Evolutionary conservation across 2,329 filamentous ascomycete species (phyloP).

Genomic region (Stachybotrys echinatus): DNA sequence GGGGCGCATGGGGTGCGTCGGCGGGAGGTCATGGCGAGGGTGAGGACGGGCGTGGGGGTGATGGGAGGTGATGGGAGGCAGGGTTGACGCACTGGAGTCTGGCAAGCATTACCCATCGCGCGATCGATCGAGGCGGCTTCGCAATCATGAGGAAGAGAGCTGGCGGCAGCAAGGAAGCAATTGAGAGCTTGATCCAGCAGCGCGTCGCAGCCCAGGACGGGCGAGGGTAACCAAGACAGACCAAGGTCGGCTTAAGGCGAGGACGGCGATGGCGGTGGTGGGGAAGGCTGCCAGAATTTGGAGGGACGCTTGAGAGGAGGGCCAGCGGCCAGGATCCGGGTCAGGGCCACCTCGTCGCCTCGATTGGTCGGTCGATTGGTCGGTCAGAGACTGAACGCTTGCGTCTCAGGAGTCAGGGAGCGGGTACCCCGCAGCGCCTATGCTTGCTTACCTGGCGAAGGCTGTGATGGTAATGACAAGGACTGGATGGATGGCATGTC

Average conservation of each 20-base stretch:
- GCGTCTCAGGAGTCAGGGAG: too few species aligned
- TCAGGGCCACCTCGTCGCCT: neutral
- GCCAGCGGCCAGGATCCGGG: neutral
- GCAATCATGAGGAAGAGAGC: slow-evolving; percentile 34
- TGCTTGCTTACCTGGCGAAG: too few species aligned
- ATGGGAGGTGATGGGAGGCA: slow-evolving; percentile 7
- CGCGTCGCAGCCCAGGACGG: slow-evolving; percentile 1
- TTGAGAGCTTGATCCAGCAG: slow-evolving; percentile 11
- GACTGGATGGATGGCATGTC: too few species aligned
- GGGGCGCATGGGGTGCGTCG: slow-evolving; percentile 1
- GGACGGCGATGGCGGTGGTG: slow-evolving; percentile 3
- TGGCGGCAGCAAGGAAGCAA: slow-evolving; percentile 7
- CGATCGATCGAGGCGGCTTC: slow-evolving; percentile 33
- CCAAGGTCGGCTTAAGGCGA: neutral
- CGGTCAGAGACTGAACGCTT: too few species aligned
- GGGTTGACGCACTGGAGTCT: slow-evolving; percentile 35
- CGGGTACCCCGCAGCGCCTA: too few species aligned
- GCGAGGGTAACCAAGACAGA: neutral
- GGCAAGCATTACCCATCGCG: slow-evolving; percentile 43
- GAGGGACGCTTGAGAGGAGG: neutral
- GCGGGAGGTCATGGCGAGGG: neutral
- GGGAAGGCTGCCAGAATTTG: neutral
- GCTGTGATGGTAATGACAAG: too few species aligned
- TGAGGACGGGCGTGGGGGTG: neutral
- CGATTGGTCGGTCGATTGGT: too few species aligned